Percentiles rank a stretch among this genome's conserved stretches.
These are phyloP conservation scores for Fusarium tricinctum DNA, from an alignment of 2,329 filamentous ascomycete genomes.

Conservation along the genomic window DNA sequence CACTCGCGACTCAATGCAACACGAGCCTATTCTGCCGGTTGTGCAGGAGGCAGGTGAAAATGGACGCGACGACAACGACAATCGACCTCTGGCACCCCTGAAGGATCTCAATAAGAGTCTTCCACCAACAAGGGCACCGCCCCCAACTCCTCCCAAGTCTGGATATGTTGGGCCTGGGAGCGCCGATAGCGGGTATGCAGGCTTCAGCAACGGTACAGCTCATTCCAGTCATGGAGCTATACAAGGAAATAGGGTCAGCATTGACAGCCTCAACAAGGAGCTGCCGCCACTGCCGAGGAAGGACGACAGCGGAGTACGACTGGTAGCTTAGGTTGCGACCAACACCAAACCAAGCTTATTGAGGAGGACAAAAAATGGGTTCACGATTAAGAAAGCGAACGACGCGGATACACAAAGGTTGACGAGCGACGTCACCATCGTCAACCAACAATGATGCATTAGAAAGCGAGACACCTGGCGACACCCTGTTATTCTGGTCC, in stretches of 20 bases:
- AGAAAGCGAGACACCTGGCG: constrained; percentile 49
- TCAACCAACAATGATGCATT: constrained; percentile 49
- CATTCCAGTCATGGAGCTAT: constrained; percentile 49
- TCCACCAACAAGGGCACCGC: constrained; percentile 61
- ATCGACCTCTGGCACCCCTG: constrained; percentile 59
- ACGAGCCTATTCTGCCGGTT: constrained; percentile 76
- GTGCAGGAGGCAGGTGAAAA: constrained; percentile 91
- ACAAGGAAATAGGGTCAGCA: constrained; percentile 60
- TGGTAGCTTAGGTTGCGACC: constrained; percentile 53
- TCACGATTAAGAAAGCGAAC: constrained; percentile 48
- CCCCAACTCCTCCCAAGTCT: constrained; percentile 55
- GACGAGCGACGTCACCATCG: constrained; percentile 48
- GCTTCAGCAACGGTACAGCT: constrained; percentile 53
- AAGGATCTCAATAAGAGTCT: constrained; percentile 54
- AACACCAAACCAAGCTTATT: constrained; percentile 41
- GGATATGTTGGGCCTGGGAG: constrained; percentile 60
- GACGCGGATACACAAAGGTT: constrained; percentile 43
- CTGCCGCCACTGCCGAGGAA: constrained; percentile 68
- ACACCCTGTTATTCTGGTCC: constrained; percentile 39
- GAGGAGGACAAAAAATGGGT: constrained; percentile 35
- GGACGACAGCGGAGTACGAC: constrained; percentile 49
- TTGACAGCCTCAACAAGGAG: constrained; percentile 72
- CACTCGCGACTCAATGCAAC: constrained; percentile 70
- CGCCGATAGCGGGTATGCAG: constrained; percentile 63
- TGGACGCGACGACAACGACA: constrained; percentile 55